Evolutionary conservation across 140 eudicot genomes (phyloP), one percentile per base, ranked within the genome.

Genomic region (Bidens hawaiensis): DNA sequence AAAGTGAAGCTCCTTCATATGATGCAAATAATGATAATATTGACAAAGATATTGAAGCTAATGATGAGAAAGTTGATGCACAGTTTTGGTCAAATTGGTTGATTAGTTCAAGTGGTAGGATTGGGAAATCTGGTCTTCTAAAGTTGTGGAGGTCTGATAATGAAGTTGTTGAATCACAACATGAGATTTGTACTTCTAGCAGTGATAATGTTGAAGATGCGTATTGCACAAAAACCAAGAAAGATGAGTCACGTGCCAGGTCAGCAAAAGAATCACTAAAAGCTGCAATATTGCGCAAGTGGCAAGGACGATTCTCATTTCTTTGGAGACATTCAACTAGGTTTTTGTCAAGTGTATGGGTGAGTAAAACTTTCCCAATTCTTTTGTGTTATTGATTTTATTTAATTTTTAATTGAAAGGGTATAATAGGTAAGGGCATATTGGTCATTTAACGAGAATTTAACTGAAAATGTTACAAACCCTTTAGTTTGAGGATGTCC

Each of bases 281-380:
- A 73, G 86, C 87, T 33, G 94, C 90, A 38, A 30, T 85, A 36
- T 18, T 79, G 28, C 81, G 64, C 72, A 91, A 85, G 82, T 91
- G 99, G 99, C 76, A 82, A 60, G 82, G 85, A 27, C 89, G 99
- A 17, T 67, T 91, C 26, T 87, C 93, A 18, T 91, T 87, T 76
- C 45, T 80, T 24, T 81, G 90, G 87, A 81, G 79, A 73, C 86
- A 85, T 72, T 76, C 79, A 14, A 76, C 74, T 21, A 79, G 83
- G 56, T 76, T 87, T 53, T 63, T 91, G 72, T 81, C 89, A 72
- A 76, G 81, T 76, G 46, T 91, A 65, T 91, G 96, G 99, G 99
- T 91, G 58, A 82, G 99, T 76, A 40, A 12, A 38, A 65, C 23
- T 59, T 64, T 18, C 33, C 64, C 13, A 38, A 15, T 1, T 38